Base-by-base conservation (phyloP, 345 rosid species). In the Arabidopsis suecica region DNA sequence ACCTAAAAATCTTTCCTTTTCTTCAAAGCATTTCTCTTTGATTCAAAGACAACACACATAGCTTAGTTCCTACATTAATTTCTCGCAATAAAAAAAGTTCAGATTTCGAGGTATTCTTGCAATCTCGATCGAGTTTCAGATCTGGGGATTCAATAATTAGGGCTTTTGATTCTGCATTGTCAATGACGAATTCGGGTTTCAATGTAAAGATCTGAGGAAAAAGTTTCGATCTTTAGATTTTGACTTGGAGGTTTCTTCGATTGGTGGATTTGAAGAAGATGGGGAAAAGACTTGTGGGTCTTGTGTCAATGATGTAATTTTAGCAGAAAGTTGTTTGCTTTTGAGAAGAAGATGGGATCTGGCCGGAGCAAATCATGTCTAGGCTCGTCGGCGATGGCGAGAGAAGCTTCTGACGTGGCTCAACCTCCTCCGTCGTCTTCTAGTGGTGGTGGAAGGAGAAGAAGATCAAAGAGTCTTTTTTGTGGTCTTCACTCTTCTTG, bases 401-500 rank as follows among this genome's bases (percentile, higher is more conserved):
- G 59, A 20, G 67, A 49, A 57, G 68, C 58, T 38, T 9, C 67
- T 12, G 61, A 38, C 9, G 45, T 7, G 45, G 61, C 50, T 13
- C 68, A 14, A 36, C 36, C 63, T 51, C 69, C 80, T 61, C 48
- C 78, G 32, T 51, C 37, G 38, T 62, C 84, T 37, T 68, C 77
- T 11, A n/a, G 70, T 40, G 70, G 81, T 55, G n/a, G 74, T 55
- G 78, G 71, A 34, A 62, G 83, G 40, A 82, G 83, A 56, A 84
- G 84, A 65, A 86, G 78, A 71, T 80, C 88, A 30, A 87, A 78
- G 75, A 72, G 64, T 44, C 71, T 76, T 49, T 82, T 82, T 70
- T 78, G 91, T 78, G 79, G 83, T 82, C 86, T 89, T 62, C 86
- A 80, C 69, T 89, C 97, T 40, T 83, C 88, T 53, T 91, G 97